phyloP scores from a whole-genome alignment of 139 green algal species.

The Chlamydomonas schloesseri region DNA sequence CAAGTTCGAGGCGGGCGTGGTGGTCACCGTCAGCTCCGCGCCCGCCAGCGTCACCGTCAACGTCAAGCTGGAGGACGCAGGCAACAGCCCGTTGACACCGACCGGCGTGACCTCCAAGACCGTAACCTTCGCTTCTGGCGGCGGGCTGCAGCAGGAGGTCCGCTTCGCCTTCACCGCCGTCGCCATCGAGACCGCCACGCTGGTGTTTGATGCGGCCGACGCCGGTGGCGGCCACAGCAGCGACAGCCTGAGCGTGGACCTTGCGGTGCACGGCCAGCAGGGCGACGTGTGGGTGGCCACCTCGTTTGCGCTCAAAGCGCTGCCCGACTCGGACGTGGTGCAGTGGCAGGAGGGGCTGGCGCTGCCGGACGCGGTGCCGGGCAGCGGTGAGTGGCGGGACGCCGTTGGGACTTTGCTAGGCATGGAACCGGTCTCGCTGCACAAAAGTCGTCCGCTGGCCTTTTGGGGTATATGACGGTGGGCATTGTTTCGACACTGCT shows the following conservation, averaged over 20 bases:
- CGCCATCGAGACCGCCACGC: conserved; percentile 16
- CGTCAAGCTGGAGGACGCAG: neutral
- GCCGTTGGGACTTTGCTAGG: no score
- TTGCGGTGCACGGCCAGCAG: conserved; percentile 48
- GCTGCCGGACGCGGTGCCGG: conserved; percentile 62
- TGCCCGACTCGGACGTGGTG: neutral
- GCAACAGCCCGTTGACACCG: neutral
- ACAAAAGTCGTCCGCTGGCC: no score
- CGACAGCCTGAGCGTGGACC: conserved; percentile 13
- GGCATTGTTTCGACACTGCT: no score
- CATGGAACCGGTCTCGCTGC: no score
- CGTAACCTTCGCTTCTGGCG: neutral
- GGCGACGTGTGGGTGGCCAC: conserved; percentile 57
- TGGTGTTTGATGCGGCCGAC: conserved; percentile 31
- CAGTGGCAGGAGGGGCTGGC: conserved; percentile 54
- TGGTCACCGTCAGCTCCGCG: conserved; percentile 47
- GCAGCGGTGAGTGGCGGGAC: conserved; percentile 46
- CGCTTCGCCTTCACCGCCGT: conserved; percentile 54
- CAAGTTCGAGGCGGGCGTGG: conserved; percentile 66
- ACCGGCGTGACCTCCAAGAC: neutral
- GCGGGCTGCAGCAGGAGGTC: conserved; percentile 8
- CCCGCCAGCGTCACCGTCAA: neutral
- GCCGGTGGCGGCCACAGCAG: neutral
- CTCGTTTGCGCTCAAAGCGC: conserved; percentile 50
- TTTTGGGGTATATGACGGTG: no score